Evolutionary conservation across 345 rosid genomes (phyloP).

Genomic region (Populus alba): DNA sequence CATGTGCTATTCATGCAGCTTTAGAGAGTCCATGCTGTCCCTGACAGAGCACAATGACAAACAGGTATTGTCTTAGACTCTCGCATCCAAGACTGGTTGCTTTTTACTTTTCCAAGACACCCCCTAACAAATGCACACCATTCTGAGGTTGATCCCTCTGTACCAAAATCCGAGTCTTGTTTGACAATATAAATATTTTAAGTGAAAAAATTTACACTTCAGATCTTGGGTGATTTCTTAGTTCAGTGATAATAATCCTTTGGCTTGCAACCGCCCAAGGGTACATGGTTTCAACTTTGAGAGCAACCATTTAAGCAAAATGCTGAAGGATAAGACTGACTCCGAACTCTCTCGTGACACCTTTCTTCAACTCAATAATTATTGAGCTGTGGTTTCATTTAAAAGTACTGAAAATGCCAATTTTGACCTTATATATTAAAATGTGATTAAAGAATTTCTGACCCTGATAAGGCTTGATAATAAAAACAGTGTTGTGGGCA

Average conservation of each 20-base stretch:
- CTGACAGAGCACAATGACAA: constrained; percentile 93
- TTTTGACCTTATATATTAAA: neutral
- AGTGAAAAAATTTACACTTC: neutral
- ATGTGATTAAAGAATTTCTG: neutral
- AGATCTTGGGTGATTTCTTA: neutral
- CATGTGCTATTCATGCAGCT: constrained; percentile 55
- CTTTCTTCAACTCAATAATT: neutral
- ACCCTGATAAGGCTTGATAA: neutral
- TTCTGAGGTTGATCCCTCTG: neutral
- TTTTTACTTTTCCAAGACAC: too few species aligned
- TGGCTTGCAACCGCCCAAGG: neutral
- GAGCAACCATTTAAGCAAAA: too few species aligned
- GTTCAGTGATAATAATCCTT: too few species aligned
- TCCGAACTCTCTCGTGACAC: neutral
- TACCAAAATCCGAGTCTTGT: neutral
- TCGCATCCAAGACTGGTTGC: neutral
- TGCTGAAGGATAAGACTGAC: neutral
- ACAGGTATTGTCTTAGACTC: constrained; percentile 47
- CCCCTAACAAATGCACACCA: too few species aligned
- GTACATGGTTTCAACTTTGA: neutral
- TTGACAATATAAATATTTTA: neutral
- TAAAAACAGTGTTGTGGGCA: neutral
- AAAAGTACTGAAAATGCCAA: neutral
- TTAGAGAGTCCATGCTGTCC: constrained; percentile 75
- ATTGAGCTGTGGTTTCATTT: neutral